Conservation (phyloP, 805 yeast genomes). For the Saccharomycopsis javanensis region DNA sequence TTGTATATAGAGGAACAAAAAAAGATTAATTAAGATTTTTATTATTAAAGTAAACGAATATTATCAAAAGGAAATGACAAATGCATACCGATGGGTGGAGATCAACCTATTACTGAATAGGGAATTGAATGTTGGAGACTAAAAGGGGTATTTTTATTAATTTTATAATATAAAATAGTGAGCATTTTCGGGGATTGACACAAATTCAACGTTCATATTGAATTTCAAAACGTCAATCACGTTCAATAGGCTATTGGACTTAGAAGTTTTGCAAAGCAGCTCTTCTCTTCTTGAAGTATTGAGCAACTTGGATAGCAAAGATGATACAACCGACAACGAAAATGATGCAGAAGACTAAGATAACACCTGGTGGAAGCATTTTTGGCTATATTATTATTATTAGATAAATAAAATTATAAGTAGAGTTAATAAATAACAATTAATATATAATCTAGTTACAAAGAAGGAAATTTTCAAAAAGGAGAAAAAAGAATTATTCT, state of each 20-base stretch:
- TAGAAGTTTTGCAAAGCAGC: constrained; percentile 31
- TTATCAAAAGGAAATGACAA: background rate
- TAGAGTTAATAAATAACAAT: background rate
- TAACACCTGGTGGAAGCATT: constrained; percentile 70
- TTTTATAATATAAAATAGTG: too few species aligned
- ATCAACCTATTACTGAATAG: background rate
- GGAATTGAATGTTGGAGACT: background rate
- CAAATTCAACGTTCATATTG: too few species aligned
- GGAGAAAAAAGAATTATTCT: background rate
- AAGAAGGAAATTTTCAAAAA: background rate
- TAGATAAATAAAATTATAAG: too few species aligned
- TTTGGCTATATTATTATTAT: constrained; percentile 17
- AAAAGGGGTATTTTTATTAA: background rate
- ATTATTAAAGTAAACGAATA: too few species aligned
- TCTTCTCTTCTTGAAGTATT: constrained; percentile 29
- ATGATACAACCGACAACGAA: constrained; percentile 28
- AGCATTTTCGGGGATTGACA: too few species aligned
- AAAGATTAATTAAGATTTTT: background rate
- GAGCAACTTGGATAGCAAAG: constrained; percentile 25
- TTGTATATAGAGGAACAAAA: background rate
- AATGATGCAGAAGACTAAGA: constrained; percentile 45
- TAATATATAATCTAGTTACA: background rate
- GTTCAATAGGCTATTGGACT: too few species aligned
- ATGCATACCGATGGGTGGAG: background rate
- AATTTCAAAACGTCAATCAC: too few species aligned